A percentile compares a stretch with the other conserved stretches of the same genome.
phyloP scores from a whole-genome alignment of 345 rosid species.

The Cochlearia excelsa region DNA sequence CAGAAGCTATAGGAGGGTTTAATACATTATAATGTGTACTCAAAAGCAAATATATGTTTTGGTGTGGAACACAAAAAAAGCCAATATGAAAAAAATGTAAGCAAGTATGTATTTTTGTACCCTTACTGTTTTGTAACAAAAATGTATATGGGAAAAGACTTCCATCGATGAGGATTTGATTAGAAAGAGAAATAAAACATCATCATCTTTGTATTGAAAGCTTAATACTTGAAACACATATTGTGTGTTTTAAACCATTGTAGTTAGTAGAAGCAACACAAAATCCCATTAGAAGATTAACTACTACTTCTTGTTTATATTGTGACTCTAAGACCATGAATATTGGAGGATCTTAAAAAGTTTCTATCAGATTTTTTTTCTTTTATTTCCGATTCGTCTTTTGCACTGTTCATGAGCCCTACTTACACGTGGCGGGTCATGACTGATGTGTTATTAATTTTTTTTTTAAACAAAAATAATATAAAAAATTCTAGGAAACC shows the following conservation, averaged over 20 bases:
- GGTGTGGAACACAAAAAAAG: constrained; percentile 9
- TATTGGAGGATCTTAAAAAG: too few species aligned
- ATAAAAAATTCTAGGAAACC: too few species aligned
- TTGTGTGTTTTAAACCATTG: background rate
- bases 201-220: background rate
- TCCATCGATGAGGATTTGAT: constrained; percentile 17
- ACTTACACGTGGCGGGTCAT: too few species aligned
- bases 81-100: background rate
- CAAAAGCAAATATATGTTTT: constrained; percentile 12
- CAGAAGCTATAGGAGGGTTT: constrained; percentile 66
- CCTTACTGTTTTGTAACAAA: constrained; percentile 5
- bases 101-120: constrained; percentile 20
- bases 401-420: too few species aligned
- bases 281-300: too few species aligned
- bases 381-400: too few species aligned
- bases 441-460: too few species aligned
- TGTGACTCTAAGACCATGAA: too few species aligned
- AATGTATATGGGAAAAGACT: constrained; percentile 23
- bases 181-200: constrained; percentile 5
- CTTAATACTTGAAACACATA: background rate
- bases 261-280: too few species aligned
- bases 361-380: too few species aligned
- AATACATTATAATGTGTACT: constrained; percentile 15
- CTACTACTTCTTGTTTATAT: too few species aligned
- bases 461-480: too few species aligned